phyloP scores from a whole-genome alignment of 1,139 yeast genomes.

The Blastobotrys raffinosifermentans region DNA sequence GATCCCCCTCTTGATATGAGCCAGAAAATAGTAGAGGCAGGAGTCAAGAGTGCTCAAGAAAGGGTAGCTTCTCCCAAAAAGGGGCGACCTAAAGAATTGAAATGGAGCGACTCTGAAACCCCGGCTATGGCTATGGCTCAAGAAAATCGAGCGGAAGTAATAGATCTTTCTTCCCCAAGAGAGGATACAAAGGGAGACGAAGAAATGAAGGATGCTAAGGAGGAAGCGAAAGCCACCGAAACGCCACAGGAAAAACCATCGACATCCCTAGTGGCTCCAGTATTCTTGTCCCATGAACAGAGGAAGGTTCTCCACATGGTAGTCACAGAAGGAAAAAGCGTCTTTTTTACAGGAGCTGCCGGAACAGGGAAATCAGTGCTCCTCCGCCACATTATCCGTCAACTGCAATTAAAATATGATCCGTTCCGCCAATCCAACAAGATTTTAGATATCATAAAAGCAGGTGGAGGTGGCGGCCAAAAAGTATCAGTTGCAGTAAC shows the following conservation, averaged over 20 bases:
- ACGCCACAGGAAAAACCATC: too few species aligned
- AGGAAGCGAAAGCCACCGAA: constrained; percentile 2
- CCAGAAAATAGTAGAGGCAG: neutral
- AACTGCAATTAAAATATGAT: constrained; percentile 41
- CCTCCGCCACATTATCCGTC: constrained; percentile 61
- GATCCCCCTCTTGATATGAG: neutral
- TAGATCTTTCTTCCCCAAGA: too few species aligned
- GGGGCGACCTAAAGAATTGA: too few species aligned
- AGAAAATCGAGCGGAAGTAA: too few species aligned
- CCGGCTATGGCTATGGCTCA: too few species aligned
- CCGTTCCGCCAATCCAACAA: constrained; percentile 1
- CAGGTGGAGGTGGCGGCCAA: constrained; percentile 9
- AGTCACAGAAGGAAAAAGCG: constrained; percentile 44
- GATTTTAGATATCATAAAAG: constrained; percentile 2
- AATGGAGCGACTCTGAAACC: too few species aligned
- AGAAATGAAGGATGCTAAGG: constrained; percentile 1
- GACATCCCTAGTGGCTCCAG: constrained; percentile 1
- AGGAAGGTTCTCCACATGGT: constrained; percentile 60
- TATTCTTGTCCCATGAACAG: constrained; percentile 62
- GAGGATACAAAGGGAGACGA: too few species aligned
- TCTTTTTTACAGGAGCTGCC: constrained; percentile 35
- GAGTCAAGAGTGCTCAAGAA: neutral
- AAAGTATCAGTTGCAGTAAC: constrained; percentile 60
- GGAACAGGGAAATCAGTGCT: constrained; percentile 29
- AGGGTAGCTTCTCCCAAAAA: neutral